These are phyloP conservation scores for Balakata baccata DNA, from an alignment of 345 rosid species.

Conservation along the genomic window DNA sequence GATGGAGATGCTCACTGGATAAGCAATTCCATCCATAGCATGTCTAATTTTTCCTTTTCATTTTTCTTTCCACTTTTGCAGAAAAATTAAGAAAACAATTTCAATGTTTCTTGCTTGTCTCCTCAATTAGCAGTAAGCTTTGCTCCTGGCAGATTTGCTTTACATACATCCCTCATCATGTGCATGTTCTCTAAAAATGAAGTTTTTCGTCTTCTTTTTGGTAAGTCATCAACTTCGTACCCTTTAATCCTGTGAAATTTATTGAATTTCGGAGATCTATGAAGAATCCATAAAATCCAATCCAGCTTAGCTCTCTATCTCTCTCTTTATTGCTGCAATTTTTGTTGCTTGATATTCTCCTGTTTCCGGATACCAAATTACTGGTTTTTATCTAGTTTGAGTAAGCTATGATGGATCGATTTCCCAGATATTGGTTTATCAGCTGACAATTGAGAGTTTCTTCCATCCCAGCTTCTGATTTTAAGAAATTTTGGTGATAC, in stretches of 20 bases:
- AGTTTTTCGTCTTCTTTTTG: neutral
- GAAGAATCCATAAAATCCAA: no score
- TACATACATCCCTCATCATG: neutral
- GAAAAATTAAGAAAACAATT: neutral
- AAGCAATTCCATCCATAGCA: neutral
- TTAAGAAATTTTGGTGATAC: slow-evolving; percentile 18
- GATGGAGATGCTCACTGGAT: neutral
- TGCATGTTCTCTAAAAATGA: neutral
- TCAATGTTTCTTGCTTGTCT: neutral
- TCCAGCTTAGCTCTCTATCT: neutral
- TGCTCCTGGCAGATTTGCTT: neutral
- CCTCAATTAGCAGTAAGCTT: neutral
- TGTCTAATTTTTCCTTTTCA: neutral
- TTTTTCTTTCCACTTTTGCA: neutral
- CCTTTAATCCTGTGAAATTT: neutral
- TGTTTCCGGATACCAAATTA: neutral
- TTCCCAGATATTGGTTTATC: slow-evolving; percentile 15
- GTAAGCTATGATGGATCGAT: neutral
- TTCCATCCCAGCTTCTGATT: neutral
- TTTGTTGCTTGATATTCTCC: neutral
- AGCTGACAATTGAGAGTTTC: slow-evolving; percentile 17
- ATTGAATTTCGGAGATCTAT: neutral
- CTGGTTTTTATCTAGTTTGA: neutral
- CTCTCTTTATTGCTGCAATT: neutral
- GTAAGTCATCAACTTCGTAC: slow-evolving; percentile 21